Evolutionary conservation across 2,329 filamentous ascomycete genomes (phyloP).

Genomic region (Diaporthe sp.): DNA sequence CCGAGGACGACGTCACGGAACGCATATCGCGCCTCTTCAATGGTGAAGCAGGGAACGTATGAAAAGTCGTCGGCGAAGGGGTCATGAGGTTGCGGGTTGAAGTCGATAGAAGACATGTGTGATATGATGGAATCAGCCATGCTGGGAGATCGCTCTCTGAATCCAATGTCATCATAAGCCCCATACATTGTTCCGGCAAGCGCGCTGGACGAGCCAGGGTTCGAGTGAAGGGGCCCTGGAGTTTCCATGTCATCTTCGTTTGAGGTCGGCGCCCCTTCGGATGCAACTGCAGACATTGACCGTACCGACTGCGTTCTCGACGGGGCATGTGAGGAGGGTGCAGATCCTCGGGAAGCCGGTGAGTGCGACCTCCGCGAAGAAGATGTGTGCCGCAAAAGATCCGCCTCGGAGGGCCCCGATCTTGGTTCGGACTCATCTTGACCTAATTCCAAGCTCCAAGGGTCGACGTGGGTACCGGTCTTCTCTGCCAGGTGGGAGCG

Average conservation of each 20-base stretch:
- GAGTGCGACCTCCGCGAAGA: slow-evolving; percentile 49
- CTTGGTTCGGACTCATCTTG: slow-evolving; percentile 57
- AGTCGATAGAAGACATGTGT: slow-evolving; percentile 74
- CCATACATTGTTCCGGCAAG: slow-evolving; percentile 85
- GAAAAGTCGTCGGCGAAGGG: slow-evolving; percentile 87
- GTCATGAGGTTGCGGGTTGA: slow-evolving; percentile 67
- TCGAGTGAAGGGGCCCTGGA: slow-evolving; percentile 62
- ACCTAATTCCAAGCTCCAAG: slow-evolving; percentile 85
- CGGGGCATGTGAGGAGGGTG: slow-evolving; percentile 56
- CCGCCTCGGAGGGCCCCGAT: slow-evolving; percentile 54
- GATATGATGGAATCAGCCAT: slow-evolving; percentile 82
- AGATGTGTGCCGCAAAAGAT: slow-evolving; percentile 51
- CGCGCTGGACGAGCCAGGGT: slow-evolving; percentile 63
- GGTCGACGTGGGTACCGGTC: slow-evolving; percentile 66
- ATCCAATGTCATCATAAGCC: slow-evolving; percentile 70
- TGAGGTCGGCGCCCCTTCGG: slow-evolving; percentile 46
- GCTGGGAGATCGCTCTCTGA: slow-evolving; percentile 79
- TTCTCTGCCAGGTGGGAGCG: slow-evolving; percentile 64
- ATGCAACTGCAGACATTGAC: slow-evolving; percentile 51
- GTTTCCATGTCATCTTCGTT: slow-evolving; percentile 66
- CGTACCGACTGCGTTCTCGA: slow-evolving; percentile 59
- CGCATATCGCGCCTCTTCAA: slow-evolving; percentile 82
- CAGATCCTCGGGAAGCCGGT: slow-evolving; percentile 50
- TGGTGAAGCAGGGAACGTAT: slow-evolving; percentile 92
- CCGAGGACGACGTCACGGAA: slow-evolving; percentile 95